These are phyloP conservation scores for Malus sieversii DNA, from an alignment of 306 rosid genomes.

Conservation along the genomic window DNA sequence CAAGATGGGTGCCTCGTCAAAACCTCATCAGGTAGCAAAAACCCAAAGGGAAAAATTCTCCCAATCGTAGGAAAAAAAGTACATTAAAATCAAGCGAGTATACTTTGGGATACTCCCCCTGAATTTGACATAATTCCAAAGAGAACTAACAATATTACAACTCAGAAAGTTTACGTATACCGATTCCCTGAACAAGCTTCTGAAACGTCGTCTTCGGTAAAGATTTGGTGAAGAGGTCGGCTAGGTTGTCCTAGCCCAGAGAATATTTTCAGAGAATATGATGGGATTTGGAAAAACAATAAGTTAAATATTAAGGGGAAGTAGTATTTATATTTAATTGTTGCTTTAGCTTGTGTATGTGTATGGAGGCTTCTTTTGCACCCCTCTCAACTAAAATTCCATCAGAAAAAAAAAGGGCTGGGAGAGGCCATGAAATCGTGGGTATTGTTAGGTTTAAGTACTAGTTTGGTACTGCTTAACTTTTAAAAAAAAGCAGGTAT, in stretches of 20 bases:
- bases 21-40: no score
- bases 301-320: not conserved
- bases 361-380: slow-evolving; percentile 1
- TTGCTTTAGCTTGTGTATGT: slow-evolving; percentile 1
- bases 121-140: no score
- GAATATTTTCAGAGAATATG: not conserved
- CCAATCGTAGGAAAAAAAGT: no score
- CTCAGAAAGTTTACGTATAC: no score
- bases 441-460: not conserved
- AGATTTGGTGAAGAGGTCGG: not conserved
- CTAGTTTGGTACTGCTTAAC: no score
- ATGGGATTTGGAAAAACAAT: not conserved
- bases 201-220: not conserved
- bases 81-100: no score
- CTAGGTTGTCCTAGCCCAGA: not conserved
- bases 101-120: no score
- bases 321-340: not conserved
- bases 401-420: not conserved
- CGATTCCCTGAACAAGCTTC: no score
- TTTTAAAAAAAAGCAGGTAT: no score
- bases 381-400: not conserved
- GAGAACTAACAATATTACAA: no score
- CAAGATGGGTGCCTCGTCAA: no score
- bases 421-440: not conserved
- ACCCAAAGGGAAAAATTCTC: no score